Percentiles rank a stretch among this genome's conserved stretches.
These are phyloP conservation scores for Phallus indusiatus DNA, from an alignment of 768 basidiomycete genomes.

Conservation along the genomic window DNA sequence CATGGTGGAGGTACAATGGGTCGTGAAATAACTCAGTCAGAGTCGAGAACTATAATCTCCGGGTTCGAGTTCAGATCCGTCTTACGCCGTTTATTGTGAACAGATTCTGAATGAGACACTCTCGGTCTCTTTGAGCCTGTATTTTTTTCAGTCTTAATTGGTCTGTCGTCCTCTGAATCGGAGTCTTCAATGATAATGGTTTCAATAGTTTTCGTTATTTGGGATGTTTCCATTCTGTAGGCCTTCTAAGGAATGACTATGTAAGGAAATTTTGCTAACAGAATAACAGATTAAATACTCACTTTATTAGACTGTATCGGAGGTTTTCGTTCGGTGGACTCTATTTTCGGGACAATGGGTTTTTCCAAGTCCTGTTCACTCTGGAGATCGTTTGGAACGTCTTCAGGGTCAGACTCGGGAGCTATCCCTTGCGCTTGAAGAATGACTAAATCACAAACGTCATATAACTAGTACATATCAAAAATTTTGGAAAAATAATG, in stretches of 20 bases:
- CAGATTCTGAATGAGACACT: too few species aligned
- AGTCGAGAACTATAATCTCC: too few species aligned
- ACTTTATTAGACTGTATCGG: too few species aligned
- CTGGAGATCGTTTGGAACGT: neutral
- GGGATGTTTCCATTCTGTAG: neutral
- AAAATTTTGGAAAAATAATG: neutral
- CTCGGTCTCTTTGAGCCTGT: too few species aligned
- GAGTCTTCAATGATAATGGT: neutral
- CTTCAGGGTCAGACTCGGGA: neutral
- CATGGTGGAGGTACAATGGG: too few species aligned
- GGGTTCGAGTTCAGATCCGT: too few species aligned
- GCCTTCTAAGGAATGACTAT: neutral
- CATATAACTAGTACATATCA: neutral
- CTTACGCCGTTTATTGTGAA: too few species aligned
- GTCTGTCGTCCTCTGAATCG: neutral
- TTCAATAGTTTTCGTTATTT: neutral
- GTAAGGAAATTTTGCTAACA: too few species aligned
- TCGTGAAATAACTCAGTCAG: too few species aligned
- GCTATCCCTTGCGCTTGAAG: neutral
- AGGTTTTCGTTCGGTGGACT: too few species aligned
- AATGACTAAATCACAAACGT: neutral
- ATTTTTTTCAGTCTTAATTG: neutral
- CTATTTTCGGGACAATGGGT: neutral
- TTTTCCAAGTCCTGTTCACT: neutral
- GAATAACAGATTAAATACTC: too few species aligned